Evolutionary conservation across 768 basidiomycete genomes (phyloP).

Genomic region (Boletus rex-veris): DNA sequence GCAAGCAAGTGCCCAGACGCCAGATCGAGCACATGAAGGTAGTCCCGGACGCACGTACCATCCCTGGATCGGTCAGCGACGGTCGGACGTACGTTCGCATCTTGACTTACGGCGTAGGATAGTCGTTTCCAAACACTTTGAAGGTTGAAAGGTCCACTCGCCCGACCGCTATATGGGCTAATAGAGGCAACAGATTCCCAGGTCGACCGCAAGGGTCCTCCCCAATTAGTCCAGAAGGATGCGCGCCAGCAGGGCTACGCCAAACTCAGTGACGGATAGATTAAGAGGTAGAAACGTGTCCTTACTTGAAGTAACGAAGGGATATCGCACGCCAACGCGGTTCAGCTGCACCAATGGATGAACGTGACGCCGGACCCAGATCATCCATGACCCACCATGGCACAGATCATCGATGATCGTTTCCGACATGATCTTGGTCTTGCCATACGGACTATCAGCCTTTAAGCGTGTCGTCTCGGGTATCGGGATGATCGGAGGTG

Average conservation of each 20-base stretch:
- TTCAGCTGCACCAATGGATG: slow-evolving; percentile 50
- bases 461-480: slow-evolving; percentile 85
- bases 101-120: slow-evolving; percentile 76
- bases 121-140: slow-evolving; percentile 95
- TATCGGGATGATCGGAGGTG: slow-evolving; percentile 87
- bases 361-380: neutral
- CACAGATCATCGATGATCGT: slow-evolving; percentile 86
- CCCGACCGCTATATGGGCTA: slow-evolving; percentile 93
- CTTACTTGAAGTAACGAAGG: slow-evolving; percentile 95
- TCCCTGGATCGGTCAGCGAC: slow-evolving; percentile 48
- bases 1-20: slow-evolving; percentile 93
- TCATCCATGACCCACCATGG: slow-evolving; percentile 47
- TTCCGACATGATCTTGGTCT: slow-evolving; percentile 95
- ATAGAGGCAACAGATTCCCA: slow-evolving; percentile 88
- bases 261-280: slow-evolving; percentile 2
- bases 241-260: slow-evolving; percentile 91
- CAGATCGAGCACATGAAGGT: slow-evolving; percentile 89
- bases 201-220: slow-evolving; percentile 97
- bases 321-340: slow-evolving; percentile 78
- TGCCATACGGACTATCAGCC: slow-evolving; percentile 92
- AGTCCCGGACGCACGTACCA: slow-evolving; percentile 97
- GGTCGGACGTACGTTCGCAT: no score
- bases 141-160: slow-evolving; percentile 65
- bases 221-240: slow-evolving; percentile 91
- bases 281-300: neutral